These are phyloP conservation scores for Boletus mariae DNA, from an alignment of 1,284 basidiomycete genomes.

Conservation along the genomic window DNA sequence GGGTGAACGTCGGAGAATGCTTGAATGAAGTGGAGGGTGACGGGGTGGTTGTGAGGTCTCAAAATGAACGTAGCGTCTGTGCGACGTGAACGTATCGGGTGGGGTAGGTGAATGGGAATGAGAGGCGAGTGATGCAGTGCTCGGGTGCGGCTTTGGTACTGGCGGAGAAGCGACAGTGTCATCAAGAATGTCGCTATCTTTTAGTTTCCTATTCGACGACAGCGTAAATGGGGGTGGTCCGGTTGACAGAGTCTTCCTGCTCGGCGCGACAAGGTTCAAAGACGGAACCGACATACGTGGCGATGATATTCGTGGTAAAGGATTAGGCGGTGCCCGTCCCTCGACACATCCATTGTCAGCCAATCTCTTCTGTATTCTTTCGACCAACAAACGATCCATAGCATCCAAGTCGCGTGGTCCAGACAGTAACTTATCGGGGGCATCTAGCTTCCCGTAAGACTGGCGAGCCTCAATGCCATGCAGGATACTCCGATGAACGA, in stretches of 20 bases:
- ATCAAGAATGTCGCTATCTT: background rate
- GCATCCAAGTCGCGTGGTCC: conserved; percentile 13
- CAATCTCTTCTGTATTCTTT: conserved; percentile 21
- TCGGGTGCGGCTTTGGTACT: background rate
- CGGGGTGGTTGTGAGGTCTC: conserved; percentile 6
- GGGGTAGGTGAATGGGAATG: conserved; percentile 1
- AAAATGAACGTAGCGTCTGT: conserved; percentile 27
- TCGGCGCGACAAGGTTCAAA: conserved; percentile 16
- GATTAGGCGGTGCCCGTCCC: conserved; percentile 16
- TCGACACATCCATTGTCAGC: conserved; percentile 21
- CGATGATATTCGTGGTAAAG: conserved; percentile 21
- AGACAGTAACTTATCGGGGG: background rate
- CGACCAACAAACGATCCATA: conserved; percentile 21
- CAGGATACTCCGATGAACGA: conserved; percentile 40
- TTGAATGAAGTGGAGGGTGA: conserved; percentile 4
- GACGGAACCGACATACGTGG: conserved; percentile 25
- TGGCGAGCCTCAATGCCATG: conserved; percentile 21
- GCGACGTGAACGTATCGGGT: conserved; percentile 1
- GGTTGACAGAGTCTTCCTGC: conserved; percentile 1
- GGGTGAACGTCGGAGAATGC: conserved; percentile 26
- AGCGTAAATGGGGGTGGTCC: background rate
- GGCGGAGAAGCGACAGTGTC: background rate
- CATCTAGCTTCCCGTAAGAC: conserved; percentile 1
- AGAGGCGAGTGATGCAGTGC: conserved; percentile 4
- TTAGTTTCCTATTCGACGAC: background rate